phyloP scores from a whole-genome alignment of 768 basidiomycete species.

The Lactarius indigo region DNA sequence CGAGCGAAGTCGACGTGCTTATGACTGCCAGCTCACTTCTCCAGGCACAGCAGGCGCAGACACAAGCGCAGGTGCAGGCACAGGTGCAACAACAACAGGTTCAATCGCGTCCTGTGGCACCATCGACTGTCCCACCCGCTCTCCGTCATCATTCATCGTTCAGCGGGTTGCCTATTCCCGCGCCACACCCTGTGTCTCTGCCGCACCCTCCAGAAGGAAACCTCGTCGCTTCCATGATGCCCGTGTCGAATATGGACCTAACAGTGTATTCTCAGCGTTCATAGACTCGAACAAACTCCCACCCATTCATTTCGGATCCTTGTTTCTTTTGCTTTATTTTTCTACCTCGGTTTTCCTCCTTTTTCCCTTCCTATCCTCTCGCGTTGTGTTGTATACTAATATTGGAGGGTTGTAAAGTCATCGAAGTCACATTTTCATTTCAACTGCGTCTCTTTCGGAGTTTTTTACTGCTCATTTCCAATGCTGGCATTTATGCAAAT shows the following conservation, averaged over 20 bases:
- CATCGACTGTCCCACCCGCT: conserved; percentile 32
- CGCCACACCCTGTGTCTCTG: not conserved
- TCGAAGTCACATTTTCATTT: conserved; percentile 14
- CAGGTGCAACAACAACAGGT: conserved; percentile 11
- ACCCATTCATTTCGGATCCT: conserved; percentile 6
- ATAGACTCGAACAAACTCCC: conserved; percentile 19
- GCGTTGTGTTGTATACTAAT: conserved; percentile 26
- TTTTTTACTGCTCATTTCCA: conserved; percentile 10
- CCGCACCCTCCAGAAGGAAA: conserved; percentile 21
- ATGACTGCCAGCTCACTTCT: conserved; percentile 60
- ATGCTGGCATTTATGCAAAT: conserved; percentile 25
- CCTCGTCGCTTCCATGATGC: not conserved
- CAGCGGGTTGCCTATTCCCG: conserved; percentile 19
- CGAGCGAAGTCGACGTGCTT: conserved; percentile 78
- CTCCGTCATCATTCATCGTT: conserved; percentile 36
- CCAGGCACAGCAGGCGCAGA: conserved; percentile 40
- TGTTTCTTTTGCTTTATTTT: not conserved
- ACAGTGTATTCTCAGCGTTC: conserved; percentile 19
- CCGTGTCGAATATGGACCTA: conserved; percentile 15
- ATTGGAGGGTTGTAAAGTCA: conserved; percentile 22
- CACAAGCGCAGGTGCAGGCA: conserved; percentile 30
- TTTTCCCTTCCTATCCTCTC: conserved; percentile 4
- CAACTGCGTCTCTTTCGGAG: not conserved
- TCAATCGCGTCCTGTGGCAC: conserved; percentile 21
- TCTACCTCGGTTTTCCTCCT: conserved; percentile 9